phyloP scores from a whole-genome alignment of 2,329 filamentous ascomycete genomes.

The Fusarium ambrosium region DNA sequence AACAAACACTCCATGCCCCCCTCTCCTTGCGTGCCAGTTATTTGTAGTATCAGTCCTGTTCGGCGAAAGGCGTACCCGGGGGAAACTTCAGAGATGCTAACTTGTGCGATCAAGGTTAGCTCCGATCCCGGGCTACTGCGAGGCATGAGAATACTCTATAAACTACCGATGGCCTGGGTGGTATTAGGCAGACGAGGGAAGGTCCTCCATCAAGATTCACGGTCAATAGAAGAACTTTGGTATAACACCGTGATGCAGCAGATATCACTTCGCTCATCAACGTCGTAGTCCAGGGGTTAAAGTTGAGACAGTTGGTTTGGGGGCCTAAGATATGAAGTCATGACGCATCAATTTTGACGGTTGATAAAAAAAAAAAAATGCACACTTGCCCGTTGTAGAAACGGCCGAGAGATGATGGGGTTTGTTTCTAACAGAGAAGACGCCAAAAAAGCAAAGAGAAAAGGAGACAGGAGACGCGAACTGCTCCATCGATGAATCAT shows the following conservation, averaged over 20 bases:
- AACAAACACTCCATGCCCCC: background rate
- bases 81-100: background rate
- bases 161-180: background rate
- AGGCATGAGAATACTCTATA: background rate
- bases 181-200: background rate
- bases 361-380: background rate
- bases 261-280: background rate
- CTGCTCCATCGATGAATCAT: constrained; percentile 36
- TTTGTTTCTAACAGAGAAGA: background rate
- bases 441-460: constrained; percentile 27
- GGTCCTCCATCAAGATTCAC: background rate
- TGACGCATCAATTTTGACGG: constrained; percentile 10
- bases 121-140: background rate
- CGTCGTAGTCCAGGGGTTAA: background rate
- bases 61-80: background rate
- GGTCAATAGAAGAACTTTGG: constrained; percentile 3
- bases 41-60: background rate
- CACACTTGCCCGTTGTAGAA: background rate
- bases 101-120: constrained; percentile 12
- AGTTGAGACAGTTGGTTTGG: background rate
- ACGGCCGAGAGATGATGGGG: too few relatives aligned
- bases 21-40: background rate
- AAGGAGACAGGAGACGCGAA: background rate
- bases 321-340: background rate
- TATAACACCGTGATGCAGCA: background rate